Evolutionary conservation across 805 yeast species (phyloP).

Genomic region (Pichia rugopelliculosa): DNA sequence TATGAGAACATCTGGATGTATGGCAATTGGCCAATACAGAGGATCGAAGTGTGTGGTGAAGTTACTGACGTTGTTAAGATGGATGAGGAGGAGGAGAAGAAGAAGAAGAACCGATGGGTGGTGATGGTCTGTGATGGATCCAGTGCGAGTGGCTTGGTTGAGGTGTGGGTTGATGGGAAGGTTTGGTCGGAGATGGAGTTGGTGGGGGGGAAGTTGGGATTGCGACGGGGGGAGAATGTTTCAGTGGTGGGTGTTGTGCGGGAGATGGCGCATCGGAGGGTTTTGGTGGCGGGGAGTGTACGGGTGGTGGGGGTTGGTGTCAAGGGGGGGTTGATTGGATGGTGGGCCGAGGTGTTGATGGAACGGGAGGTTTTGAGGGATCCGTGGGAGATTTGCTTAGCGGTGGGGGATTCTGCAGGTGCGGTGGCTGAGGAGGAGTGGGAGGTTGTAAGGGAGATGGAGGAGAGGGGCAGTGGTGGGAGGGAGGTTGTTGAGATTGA

Average conservation of each 20-base stretch:
- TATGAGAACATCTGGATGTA: constrained; percentile 20
- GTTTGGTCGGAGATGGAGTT: constrained; percentile 5
- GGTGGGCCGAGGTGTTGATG: not conserved
- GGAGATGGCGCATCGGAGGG: not conserved
- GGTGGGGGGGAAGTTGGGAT: not conserved
- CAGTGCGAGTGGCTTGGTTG: not conserved
- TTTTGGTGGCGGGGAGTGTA: not conserved
- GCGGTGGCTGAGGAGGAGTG: no score
- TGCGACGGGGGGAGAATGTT: not conserved
- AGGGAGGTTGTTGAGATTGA: not conserved
- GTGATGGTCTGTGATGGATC: constrained; percentile 10
- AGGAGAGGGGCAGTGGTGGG: not conserved
- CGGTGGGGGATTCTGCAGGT: no score
- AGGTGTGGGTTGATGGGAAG: not conserved
- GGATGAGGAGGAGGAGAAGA: not conserved
- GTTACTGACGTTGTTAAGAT: not conserved
- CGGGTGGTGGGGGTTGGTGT: not conserved
- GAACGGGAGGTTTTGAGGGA: not conserved
- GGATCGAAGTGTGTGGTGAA: constrained; percentile 30
- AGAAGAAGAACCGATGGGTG: not conserved
- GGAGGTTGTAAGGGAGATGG: no score
- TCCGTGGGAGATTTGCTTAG: not conserved
- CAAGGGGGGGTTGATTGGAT: not conserved
- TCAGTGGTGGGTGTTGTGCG: not conserved
- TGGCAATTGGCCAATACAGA: constrained; percentile 37